Evolutionary conservation across 129 eudicot species (phyloP), one percentile per base, ranked within the genome.

Genomic region (Kitagawia praeruptora): DNA sequence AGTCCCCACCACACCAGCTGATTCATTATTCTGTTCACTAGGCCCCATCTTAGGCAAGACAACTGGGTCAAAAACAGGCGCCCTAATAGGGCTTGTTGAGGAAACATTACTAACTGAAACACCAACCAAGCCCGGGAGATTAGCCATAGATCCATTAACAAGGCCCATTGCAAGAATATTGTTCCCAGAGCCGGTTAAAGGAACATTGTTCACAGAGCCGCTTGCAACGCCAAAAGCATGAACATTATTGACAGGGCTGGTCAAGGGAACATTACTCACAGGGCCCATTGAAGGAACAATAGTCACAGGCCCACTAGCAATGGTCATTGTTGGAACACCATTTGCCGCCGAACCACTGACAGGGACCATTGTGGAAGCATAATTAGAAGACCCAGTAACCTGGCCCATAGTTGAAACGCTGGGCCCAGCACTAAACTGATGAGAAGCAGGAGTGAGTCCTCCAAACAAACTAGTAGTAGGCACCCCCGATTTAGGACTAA

Each of bases 391-490:
- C 37, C 70, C 40, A 28, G 19, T 28, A 66, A 31, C 40, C 25
- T 8, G 28, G 38, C 41, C 41, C 56, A 25, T 38, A 9, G 40
- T 6, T 27, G 77, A 8, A 14, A 14, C 25, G 6, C 34, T 75
- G 14, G 82, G 81, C 45, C 85, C 74, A 40, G 73, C 16, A 67
- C 42, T 40, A 31, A 67, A 67, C 73, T 67, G 73, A 51, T 77
- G 10, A 9, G 69, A 14, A 64, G 49, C 8, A 70, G 41, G 45
- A 47, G 56, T 5, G 9, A 67, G 58, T 34, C 70, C 79, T 28
- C 23, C 64, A 75, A 73, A 73, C 34, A 23, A 25, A 21, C 34
- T 44, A 8, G 46, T 39, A 18, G 46, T 70, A 9, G 77, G 77
- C 8, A n/a, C 47, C 18, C 77, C 77, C 31, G 12, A 41, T 44